Conservation (phyloP, 2,329 filamentous ascomycete species). For the Aspergillus hiratsukae region DNA sequence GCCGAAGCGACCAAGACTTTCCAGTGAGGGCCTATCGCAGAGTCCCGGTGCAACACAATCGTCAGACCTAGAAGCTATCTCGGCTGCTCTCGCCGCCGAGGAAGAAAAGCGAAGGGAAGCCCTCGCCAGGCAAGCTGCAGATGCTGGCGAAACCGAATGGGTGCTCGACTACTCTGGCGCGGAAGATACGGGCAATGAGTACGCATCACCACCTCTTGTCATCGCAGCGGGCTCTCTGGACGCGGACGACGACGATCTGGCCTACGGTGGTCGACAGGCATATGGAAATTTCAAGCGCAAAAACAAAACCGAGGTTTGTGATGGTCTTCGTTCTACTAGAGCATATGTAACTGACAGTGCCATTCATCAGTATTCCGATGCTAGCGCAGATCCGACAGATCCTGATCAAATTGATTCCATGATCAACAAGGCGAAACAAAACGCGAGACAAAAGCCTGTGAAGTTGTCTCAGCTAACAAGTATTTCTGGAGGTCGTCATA, state of each 20-base stretch:
- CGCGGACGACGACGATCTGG: conserved; percentile 25
- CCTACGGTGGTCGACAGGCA: conserved; percentile 30
- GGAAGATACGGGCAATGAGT: conserved; percentile 9
- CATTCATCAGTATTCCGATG: conserved; percentile 2
- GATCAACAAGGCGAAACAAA: conserved; percentile 16
- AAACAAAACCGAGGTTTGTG: conserved; percentile 22
- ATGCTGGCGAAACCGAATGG: conserved; percentile 44
- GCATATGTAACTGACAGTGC: conserved; percentile 2
- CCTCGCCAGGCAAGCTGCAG: conserved; percentile 37
- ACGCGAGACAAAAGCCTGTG: conserved; percentile 15
- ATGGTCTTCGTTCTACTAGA: not conserved
- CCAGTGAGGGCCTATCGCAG: conserved; percentile 17
- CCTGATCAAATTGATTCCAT: conserved; percentile 12
- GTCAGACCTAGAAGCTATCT: conserved; percentile 38
- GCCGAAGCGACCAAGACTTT: conserved; percentile 35
- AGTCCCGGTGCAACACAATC: conserved; percentile 19
- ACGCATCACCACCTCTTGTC: conserved; percentile 24
- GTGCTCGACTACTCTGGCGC: conserved; percentile 33
- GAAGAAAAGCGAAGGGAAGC: conserved; percentile 39
- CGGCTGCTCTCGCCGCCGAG: conserved; percentile 38
- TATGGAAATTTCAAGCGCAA: conserved; percentile 40
- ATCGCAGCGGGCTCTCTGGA: conserved; percentile 32
- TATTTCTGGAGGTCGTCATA: conserved; percentile 26
- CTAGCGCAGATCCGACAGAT: conserved; percentile 1
- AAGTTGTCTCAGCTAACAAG: conserved; percentile 23